Evolutionary conservation across 1,139 yeast species (phyloP), one percentile per base, ranked within the genome.

Genomic region (Ogataea hybrid): DNA sequence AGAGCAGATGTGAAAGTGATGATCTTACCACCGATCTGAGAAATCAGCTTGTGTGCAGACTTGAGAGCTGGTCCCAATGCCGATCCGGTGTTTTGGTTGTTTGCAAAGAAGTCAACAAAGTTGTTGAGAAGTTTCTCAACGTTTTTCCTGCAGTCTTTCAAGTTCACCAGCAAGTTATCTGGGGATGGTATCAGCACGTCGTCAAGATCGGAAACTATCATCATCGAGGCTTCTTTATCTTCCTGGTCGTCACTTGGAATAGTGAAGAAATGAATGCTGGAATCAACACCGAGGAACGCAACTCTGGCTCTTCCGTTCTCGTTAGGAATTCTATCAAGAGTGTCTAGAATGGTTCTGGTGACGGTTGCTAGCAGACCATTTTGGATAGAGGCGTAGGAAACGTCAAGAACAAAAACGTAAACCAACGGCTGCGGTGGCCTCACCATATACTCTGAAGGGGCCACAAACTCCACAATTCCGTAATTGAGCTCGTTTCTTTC

Each of bases 341-440:
- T 78, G 61, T 89, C 96, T 57, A 84, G 73, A 50, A 92, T 84
- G 9, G 96, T 85, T 62, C 95, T 78, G 9, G 96, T 82, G 17
- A 94, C 84, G 20, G 96, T 86, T 14, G 92, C 89, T 42, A 95
- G 75, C 58, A 89, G 70, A 3, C 97, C 98, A 49, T 80, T 78
- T 52, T 81, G 75, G 44, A 89, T 78, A 5, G 98, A 85, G 54
- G 79, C 79, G 42, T 81, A 75, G 31, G 96, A 82, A 32, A 89
- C 96, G 62, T 92, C 99, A 52, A 92, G 73, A 40, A 92, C 75
- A 63, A 92, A 92, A 32, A 86, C 81, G 65, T 85, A 90, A 37
- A 87, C 85, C 43, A 94, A 77, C 25, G 98, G 97, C 64, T 89
- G 96, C 20, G 98, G 98, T 31, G 96, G 82, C 67, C 97, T 82